Evolutionary conservation across 1,139 yeast species (phyloP), one percentile per base, ranked within the genome.

Genomic region (Yamadazyma songkhlaensis): DNA sequence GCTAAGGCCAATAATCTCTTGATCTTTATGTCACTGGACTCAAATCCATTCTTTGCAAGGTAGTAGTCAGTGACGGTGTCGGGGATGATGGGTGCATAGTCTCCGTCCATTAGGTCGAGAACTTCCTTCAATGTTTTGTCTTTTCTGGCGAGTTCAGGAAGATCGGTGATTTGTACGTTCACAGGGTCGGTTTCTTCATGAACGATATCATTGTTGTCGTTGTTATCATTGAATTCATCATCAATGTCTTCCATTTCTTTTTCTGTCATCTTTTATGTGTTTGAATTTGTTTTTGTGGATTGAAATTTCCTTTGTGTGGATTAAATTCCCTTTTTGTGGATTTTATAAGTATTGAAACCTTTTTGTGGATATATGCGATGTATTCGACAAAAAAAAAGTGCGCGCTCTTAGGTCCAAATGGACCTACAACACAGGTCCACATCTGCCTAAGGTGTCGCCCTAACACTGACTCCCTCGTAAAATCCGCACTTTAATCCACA

Each of bases 11-110:
- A 67, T 32, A 94, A 67, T 40, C 97, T 72, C 55, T 90, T 89
- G 44, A 92, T 84, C 43, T 90, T 77, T 7, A 79, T 65, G 53
- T 89, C 96, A 27, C 83, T 75, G 21, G 95, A 79, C 43, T 84
- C 87, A 52, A 94, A 83, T 29, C 99, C 99, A 44, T 90, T 84
- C 53, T 84, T 84, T 15, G 90, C 82, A 36, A 94, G 66, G 54
- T 92, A 92, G 59, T 88, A 92, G 54, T 92, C 97, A 0, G 96
- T 87, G n/a, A 94, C 97, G 0, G 95, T 94, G 57, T 94, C 98
- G 0, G 99, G 99, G 31, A 94, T 92, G 29, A 94, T 85, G 1
- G 98, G 98, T 2, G 96, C 89, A 59, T 84, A 89, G 42, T 89
- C 96, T 1, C 67, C 74, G 46, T 88, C 96, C 90, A 92, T 84